Base-by-base conservation (phyloP, 306 rosid genomes). In the Castanea crenata region DNA sequence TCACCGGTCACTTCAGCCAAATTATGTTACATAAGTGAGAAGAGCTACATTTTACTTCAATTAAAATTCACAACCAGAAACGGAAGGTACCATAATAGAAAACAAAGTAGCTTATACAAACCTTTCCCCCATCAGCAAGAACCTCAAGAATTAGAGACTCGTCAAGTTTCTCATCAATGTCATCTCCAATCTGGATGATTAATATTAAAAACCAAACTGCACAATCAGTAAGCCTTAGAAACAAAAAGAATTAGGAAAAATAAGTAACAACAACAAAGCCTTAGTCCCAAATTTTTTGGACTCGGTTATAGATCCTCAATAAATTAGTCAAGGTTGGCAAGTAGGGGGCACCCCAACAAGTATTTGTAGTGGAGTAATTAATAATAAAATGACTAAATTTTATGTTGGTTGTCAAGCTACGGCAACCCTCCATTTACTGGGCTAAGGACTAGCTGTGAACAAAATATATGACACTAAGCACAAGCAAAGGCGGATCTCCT, bases 121-220 rank as follows among this genome's bases (percentile, higher is more conserved):
- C 99, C 98, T 93, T 93, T 63, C 97, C 99, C 52, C 99, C 98
- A 62, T 86, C 91, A 12, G 94, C 99, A 90, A 89, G 92, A 83
- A 90, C 80, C 76, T 89, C 98, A 68, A 95, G 93, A 83, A 93
- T 88, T 73, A 89, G 88, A 82, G 83, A 77, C 86, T 95, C 99
- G 0, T 87, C 87, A 75, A 69, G 88, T 75, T 88, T 87, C 75
- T 79, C 91, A 71, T 82, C 86, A 80, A 35, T 61, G 61, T 82
- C 69, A 72, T 86, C 88, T 82, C 89, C 92, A 27, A 52, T 78
- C 99, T 95, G 89, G 80, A 84, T 72, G 85, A 76, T 75, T 21
- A 83, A 83, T 64, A 74, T 54, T 27, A 69, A 46, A 44, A 32
- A 74, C 74, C 18, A 34, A 75, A 75, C 52, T 74, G 10, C 69